Percentiles rank a stretch among this genome's conserved stretches.
These are phyloP conservation scores for Alternaria viburni DNA, from an alignment of 2,329 filamentous ascomycete species.

Conservation along the genomic window DNA sequence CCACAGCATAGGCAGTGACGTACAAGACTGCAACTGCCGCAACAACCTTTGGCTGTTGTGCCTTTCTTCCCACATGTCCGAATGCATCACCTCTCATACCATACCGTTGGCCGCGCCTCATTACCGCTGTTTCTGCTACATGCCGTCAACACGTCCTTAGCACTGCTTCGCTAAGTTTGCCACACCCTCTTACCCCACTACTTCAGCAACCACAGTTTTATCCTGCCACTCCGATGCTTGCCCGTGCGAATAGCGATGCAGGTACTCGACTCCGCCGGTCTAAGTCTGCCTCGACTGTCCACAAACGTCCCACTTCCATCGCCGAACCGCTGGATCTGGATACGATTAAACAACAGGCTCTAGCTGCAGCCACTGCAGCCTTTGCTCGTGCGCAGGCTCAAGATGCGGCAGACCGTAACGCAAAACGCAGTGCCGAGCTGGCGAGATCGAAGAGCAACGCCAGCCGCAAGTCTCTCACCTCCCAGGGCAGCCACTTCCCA, in stretches of 20 bases:
- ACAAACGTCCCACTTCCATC: constrained; percentile 23
- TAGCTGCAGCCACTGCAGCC: constrained; percentile 47
- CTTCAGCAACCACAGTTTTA: constrained; percentile 28
- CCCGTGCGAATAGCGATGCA: constrained; percentile 45
- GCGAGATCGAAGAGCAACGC: constrained; percentile 42
- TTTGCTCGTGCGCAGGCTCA: constrained; percentile 41
- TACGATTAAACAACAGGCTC: constrained; percentile 43
- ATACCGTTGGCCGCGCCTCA: constrained; percentile 1
- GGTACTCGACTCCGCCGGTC: constrained; percentile 46
- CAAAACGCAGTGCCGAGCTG: constrained; percentile 27
- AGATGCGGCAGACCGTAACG: constrained; percentile 18
- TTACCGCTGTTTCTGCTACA: constrained; percentile 16
- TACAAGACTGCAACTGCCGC: not conserved
- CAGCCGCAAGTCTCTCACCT: constrained; percentile 40
- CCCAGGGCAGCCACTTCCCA: constrained; percentile 49
- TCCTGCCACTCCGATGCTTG: constrained; percentile 35
- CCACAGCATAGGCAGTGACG: not conserved
- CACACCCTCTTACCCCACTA: constrained; percentile 21
- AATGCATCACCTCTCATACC: not conserved
- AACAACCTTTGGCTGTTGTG: not conserved
- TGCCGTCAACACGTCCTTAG: constrained; percentile 29
- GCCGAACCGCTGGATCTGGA: constrained; percentile 35
- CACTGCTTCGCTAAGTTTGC: constrained; percentile 29
- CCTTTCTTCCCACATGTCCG: not conserved
- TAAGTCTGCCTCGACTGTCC: constrained; percentile 44